Percentiles rank a stretch among this genome's conserved stretches.
phyloP scores from a whole-genome alignment of 305 asterid genomes.

The Striga hermonthica region DNA sequence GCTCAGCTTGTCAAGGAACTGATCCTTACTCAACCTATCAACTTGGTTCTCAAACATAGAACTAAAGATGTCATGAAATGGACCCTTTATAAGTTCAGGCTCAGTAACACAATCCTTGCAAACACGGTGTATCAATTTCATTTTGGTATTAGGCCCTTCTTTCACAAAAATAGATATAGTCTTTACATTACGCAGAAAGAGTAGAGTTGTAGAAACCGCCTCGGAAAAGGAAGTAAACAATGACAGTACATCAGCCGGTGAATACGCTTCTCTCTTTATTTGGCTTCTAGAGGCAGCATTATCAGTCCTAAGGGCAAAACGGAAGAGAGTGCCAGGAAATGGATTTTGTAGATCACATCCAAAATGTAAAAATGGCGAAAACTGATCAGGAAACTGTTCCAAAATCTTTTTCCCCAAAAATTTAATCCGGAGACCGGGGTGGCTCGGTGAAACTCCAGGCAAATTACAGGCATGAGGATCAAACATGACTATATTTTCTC shows the following conservation, averaged over 20 bases:
- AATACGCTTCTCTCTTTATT: conserved; percentile 77
- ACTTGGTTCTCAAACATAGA: conserved; percentile 58
- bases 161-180: conserved; percentile 77
- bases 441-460: conserved; percentile 95
- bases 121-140: conserved; percentile 85
- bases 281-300: conserved; percentile 89
- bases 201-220: conserved; percentile 77
- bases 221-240: conserved; percentile 82
- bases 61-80: conserved; percentile 63
- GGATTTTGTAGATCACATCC: conserved; percentile 86
- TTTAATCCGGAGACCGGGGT: conserved; percentile 93
- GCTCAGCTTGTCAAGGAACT: conserved; percentile 66
- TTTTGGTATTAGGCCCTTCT: conserved; percentile 75
- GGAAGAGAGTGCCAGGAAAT: conserved; percentile 92
- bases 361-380: conserved; percentile 90
- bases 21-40: conserved; percentile 58
- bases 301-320: conserved; percentile 82
- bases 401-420: conserved; percentile 70
- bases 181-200: conserved; percentile 80
- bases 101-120: conserved; percentile 59
- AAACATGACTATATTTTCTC: conserved; percentile 94
- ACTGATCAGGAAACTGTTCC: conserved; percentile 97
- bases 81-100: conserved; percentile 59
- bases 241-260: conserved; percentile 76
- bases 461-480: conserved; percentile 96